Conservation (phyloP, 495 filamentous ascomycete species). For the Penicillium robsamsonii region DNA sequence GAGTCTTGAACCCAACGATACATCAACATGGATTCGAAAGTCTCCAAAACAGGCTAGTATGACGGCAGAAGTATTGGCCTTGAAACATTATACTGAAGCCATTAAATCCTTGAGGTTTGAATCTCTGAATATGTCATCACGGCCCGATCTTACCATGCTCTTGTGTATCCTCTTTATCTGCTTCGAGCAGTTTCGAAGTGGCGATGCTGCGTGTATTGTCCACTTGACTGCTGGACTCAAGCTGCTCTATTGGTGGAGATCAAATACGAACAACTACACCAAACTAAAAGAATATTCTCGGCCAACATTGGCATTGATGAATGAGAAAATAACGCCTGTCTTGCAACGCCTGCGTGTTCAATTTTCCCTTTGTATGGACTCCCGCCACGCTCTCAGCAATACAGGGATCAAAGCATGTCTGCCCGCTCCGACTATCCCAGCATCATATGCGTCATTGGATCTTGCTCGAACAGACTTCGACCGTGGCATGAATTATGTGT, state of each 20-base stretch:
- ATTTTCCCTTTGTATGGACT: slow-evolving; percentile 14
- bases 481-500: slow-evolving; percentile 4
- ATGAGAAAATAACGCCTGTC: slow-evolving; percentile 6
- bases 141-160: slow-evolving; percentile 5
- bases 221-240: slow-evolving; percentile 11
- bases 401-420: slow-evolving; percentile 1
- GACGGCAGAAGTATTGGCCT: slow-evolving; percentile 3
- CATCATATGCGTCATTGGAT: not conserved
- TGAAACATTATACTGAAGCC: slow-evolving; percentile 9
- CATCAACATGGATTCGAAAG: not conserved
- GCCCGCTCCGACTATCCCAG: slow-evolving; percentile 3
- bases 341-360: slow-evolving; percentile 11
- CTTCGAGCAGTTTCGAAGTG: slow-evolving; percentile 18
- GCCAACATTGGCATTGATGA: slow-evolving; percentile 1
- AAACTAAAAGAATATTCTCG: slow-evolving; percentile 7
- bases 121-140: not conserved
- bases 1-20: slow-evolving; percentile 1
- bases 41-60: slow-evolving; percentile 1
- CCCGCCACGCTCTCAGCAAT: not conserved
- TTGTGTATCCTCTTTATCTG: slow-evolving; percentile 19
- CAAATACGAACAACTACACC: not conserved
- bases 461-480: slow-evolving; percentile 6
- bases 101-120: slow-evolving; percentile 4
- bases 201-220: slow-evolving; percentile 14
- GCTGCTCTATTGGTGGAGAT: slow-evolving; percentile 12